These are phyloP conservation scores for Globisporangium rhizosaccharum DNA, from an alignment of 352 stramenopile species.

Conservation along the genomic window DNA sequence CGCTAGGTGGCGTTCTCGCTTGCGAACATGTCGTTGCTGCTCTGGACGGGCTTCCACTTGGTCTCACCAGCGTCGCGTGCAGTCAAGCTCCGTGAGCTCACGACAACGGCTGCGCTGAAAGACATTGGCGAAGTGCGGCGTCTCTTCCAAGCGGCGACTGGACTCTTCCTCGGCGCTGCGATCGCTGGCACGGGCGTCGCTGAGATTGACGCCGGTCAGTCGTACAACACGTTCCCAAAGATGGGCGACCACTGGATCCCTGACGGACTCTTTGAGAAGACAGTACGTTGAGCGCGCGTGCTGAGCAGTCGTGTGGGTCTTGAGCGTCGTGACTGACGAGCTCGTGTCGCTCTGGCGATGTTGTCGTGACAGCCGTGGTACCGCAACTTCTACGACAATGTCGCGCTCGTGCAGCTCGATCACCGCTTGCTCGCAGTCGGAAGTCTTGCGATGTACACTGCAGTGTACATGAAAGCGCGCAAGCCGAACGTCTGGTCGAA, in stretches of 20 bases:
- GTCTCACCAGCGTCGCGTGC: conserved; percentile 45
- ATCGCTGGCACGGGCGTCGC: conserved; percentile 73
- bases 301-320: background rate
- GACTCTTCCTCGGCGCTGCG: conserved; percentile 30
- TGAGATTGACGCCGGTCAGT: conserved; percentile 94
- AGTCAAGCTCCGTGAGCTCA: conserved; percentile 48
- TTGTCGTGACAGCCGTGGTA: conserved; percentile 43
- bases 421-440: conserved; percentile 91
- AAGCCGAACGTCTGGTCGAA: conserved; percentile 61
- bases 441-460: conserved; percentile 61
- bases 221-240: conserved; percentile 96
- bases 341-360: background rate
- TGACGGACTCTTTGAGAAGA: conserved; percentile 48
- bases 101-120: conserved; percentile 32
- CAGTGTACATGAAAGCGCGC: conserved; percentile 47
- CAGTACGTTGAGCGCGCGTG: conserved; percentile 18
- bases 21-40: conserved; percentile 50
- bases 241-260: conserved; percentile 92
- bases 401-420: conserved; percentile 95
- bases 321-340: background rate
- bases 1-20: conserved; percentile 49
- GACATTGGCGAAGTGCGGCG: conserved; percentile 51
- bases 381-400: conserved; percentile 96
- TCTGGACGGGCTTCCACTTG: conserved; percentile 61
- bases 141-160: conserved; percentile 40